Evolutionary conservation across 2,329 filamentous ascomycete genomes (phyloP), one percentile per base, ranked within the genome.

Genomic region (Fusarium robinianum): DNA sequence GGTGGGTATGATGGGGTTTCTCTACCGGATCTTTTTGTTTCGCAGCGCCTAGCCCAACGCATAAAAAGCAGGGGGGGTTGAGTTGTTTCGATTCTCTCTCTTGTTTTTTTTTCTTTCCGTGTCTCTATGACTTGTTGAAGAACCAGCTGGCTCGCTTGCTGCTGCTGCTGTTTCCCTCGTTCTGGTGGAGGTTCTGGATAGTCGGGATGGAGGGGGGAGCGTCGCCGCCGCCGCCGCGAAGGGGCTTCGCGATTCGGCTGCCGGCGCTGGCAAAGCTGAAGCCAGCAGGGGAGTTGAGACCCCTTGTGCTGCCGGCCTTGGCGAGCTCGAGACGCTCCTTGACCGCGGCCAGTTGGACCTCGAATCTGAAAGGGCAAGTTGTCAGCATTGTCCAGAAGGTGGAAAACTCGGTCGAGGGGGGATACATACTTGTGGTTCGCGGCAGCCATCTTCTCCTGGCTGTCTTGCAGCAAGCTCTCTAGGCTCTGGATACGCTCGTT

Each of bases 311-410:
- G 62, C 91, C 90, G 34, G 85, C 83, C 73, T 97, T 99, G 67
- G 91, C 94, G 38, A 90, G 88, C 72, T 99, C 94, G 57, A 99
- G 85, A 52, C 94, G 88, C 69, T 99, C 94, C 77, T 97, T 99
- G 72, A 99, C 94, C 37, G 91, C 90, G 29, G 90, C 88, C 67
- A 99, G 88, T 73, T 99, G 94, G 24, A 89, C 86, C 76, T 99
- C 94, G 76, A 99, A 99, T 69, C 94, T 97, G 46, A 6, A 27
- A 18, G n/a, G 15, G 15, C 24, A 10, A 5, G 8, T 29, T 45
- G 61, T 71, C 59, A 71, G 64, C 51, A 53, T 18, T 30, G 8
- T 48, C 19, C n/a, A n/a, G n/a, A n/a, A 21, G 18, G 16, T 6
- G 15, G 4, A 22, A 21, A 33, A 16, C n/a, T 16, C 23, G 21